phyloP scores from a whole-genome alignment of 2,329 filamentous ascomycete genomes.

The Davidsoniella neocaledoniae region DNA sequence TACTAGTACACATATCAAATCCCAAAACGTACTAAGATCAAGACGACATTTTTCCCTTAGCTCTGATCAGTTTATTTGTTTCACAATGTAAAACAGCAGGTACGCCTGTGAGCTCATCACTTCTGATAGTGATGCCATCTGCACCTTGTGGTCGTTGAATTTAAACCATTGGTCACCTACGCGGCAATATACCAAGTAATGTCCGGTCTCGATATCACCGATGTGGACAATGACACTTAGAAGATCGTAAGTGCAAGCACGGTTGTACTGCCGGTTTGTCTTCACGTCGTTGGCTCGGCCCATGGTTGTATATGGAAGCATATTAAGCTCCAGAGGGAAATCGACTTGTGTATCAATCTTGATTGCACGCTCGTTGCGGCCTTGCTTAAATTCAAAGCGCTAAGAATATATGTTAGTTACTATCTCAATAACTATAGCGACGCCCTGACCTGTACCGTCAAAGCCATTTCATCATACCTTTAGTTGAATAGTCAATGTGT shows the following conservation, averaged over 20 bases:
- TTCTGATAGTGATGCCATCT: slow-evolving; percentile 65
- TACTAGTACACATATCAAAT: not conserved
- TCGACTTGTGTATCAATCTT: slow-evolving; percentile 80
- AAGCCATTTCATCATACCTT: slow-evolving; percentile 41
- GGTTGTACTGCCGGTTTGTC: slow-evolving; percentile 36
- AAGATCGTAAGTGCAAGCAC: slow-evolving; percentile 68
- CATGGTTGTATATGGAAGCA: slow-evolving; percentile 73
- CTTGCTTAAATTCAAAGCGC: slow-evolving; percentile 59
- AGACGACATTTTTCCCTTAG: not conserved
- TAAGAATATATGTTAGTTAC: slow-evolving; percentile 15
- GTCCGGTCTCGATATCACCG: slow-evolving; percentile 80
- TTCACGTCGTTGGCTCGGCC: slow-evolving; percentile 33
- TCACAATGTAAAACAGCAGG: slow-evolving; percentile 70
- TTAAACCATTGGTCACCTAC: slow-evolving; percentile 82
- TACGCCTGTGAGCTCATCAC: slow-evolving; percentile 79
- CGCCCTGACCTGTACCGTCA: not conserved
- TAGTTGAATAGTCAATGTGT: slow-evolving; percentile 79
- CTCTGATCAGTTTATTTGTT: slow-evolving; percentile 26
- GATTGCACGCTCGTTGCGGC: slow-evolving; percentile 49
- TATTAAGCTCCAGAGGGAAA: slow-evolving; percentile 75
- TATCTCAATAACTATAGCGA: not conserved
- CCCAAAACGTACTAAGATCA: not conserved
- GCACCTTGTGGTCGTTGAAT: slow-evolving; percentile 90
- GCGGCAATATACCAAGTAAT: slow-evolving; percentile 80
- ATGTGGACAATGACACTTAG: slow-evolving; percentile 85